Base-by-base conservation (phyloP, 805 yeast genomes). In the Kodamaea leandrae region DNA sequence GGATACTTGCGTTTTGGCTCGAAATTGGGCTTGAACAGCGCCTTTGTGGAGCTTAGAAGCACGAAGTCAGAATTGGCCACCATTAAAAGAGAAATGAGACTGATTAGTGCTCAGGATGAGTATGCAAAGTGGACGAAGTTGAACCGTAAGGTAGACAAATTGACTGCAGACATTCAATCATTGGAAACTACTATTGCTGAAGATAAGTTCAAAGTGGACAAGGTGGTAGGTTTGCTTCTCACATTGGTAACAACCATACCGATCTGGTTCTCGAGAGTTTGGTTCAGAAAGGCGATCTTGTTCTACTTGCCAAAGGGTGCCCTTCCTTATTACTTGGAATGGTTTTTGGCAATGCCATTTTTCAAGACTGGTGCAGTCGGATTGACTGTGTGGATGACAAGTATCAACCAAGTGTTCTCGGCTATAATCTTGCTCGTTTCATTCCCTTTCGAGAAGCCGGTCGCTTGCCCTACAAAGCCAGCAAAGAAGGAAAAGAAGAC, bases 111-210 rank as follows among this genome's bases (percentile, higher is more conserved):
- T 1, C 96, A 91, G 61, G 97, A 93, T 58, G 82, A 93, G 54
- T 93, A 91, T 60, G 96, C 97, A 20, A 82, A 78, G 54, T 93
- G 98, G 98, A 95, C 97, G 1, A 88, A 88, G 59, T 71, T 90
- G 47, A 90, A 88, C 54, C 76, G 99, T 36, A 76, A 73, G 51
- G 65, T 74, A 43, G 89, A 83, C 49, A 72, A 75, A 44, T 54
- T 86, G 37, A 69, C 72, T 32, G 68, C 61, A 12, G 79, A 84
- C 45, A 64, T 83, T 32, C 74, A 70, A 13, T 43, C 51, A 6
- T 49, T 77, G 34, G 73, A 70, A 38, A 57, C 61, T 30, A 52
- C 60, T 8, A 54, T 83, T 10, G 53, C 66, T 4, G 32, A 55
- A 7, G 57, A 65, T 25, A 70, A 71, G 44, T 51, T 63, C 6